Evolutionary conservation across 148 eudicot species (phyloP), one percentile per base, ranked within the genome.

Genomic region (Chenopodium formosanum): DNA sequence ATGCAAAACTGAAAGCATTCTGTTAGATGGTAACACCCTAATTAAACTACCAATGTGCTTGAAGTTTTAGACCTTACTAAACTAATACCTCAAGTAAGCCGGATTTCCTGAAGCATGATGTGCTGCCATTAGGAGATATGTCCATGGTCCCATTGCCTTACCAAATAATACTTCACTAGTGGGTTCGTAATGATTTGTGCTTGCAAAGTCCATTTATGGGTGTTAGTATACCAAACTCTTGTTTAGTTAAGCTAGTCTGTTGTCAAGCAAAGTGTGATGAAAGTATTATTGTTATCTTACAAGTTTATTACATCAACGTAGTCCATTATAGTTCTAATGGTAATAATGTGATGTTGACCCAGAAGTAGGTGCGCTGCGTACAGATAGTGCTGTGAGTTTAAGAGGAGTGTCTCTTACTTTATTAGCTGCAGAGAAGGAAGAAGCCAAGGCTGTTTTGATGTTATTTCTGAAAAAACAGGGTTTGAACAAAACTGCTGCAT

Each of bases 371-470:
- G 89, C 86, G 72, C 79, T 85, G 66, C 88, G 84, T 76, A 78
- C 90, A 66, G 90, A 86, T 76, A 86, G 86, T 80, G 80, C 88
- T 65, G 60, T 85, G 65, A 91, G 85, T 84, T 34, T 79, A 76
- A 83, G 91, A 83, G 66, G 86, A 23, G 91, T 88, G 52, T 84
- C 97, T 19, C 86, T 92, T 70, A 88, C 84, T 73, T 85, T 91
- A 80, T 73, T 94, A 83, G 89, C 85, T 62, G 91, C 98, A 71
- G 98, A 94, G 84, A 94, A 90, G 84, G 98, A 94, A 86, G 98
- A 94, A 86, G 98, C 98, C 64, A 92, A 89, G 82, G 98, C 98
- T 83, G 91, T 94, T 70, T 80, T 94, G 78, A 89, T 88, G 69
- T 86, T 94, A 85, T 92, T 91, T 82, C 80, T 94, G 80, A 92